Percentiles rank a stretch among this genome's conserved stretches.
phyloP scores from a whole-genome alignment of 192 early-diverging fungal species.

The Coemansia sp. region DNA sequence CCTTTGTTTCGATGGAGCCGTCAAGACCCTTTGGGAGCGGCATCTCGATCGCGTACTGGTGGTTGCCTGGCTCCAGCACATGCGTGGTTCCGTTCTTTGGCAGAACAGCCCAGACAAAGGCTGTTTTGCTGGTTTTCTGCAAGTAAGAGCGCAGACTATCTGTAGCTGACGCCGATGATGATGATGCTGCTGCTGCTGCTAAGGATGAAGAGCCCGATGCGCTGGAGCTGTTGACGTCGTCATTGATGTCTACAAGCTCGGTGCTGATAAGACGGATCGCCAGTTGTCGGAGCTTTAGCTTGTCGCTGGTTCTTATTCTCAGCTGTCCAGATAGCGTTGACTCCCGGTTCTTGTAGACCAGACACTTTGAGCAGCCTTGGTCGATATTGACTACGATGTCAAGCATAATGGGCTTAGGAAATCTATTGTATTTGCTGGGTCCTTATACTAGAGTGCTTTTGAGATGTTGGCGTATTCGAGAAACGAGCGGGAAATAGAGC shows the following conservation, averaged over 20 bases:
- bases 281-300: constrained; percentile 38
- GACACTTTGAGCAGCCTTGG: constrained; percentile 21
- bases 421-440: not conserved
- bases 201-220: not conserved
- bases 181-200: not conserved
- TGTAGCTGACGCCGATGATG: no score
- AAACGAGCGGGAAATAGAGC: no score
- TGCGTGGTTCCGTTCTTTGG: constrained; percentile 15
- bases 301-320: constrained; percentile 27
- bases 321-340: constrained; percentile 31
- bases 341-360: constrained; percentile 39
- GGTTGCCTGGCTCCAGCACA: constrained; percentile 30
- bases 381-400: constrained; percentile 27
- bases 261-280: constrained; percentile 33
- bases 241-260: constrained; percentile 38
- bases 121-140: constrained; percentile 34
- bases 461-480: no score
- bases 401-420: constrained; percentile 16
- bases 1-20: constrained; percentile 19
- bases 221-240: constrained; percentile 7
- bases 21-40: constrained; percentile 34
- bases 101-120: constrained; percentile 35
- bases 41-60: constrained; percentile 44
- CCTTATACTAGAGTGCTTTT: not conserved
- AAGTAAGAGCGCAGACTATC: constrained; percentile 23